Base-by-base conservation (phyloP, 257 asterid species). In the Perilla frutescens region DNA sequence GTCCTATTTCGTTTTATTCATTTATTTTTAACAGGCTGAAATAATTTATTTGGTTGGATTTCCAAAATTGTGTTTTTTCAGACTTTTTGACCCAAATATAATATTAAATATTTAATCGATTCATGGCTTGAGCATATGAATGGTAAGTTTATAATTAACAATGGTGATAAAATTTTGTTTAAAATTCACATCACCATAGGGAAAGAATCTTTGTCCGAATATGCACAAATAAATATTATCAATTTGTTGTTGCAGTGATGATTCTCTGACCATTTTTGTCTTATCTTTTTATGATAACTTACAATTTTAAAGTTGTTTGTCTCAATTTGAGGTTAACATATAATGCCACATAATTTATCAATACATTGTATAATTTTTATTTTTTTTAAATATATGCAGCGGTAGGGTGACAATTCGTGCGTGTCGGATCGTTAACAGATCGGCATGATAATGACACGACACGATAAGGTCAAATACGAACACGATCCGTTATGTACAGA, bases 191-290 rank as follows among this genome's bases (percentile, higher is more conserved):
- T 11, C 61, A 64, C 47, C 43, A 68, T 20, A 63, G 58, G 60
- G 66, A 62, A 40, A 79, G 87, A 79, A 82, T 82, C 80, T 72
- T 82, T 73, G 84, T 79, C 86, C 59, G 59, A 58, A 70, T 69
- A 66, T 8, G 59, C 32, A 58, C 34, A 64, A 64, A n/a, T 8
- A 61, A 68, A 81, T 43, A 72, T 68, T 37, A 61, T 37, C 48
- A 61, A 61, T 7, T 3, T 8, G 8, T 34, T 20, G 0, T 74
- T 74, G 76, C 80, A 64, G 80, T 73, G 32, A 61, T 37, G 82
- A 70, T 77, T 81, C 80, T 70, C 80, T 65, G 69, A 59, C 31
- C 57, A 29, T 43, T 75, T 51, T 40, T 37, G 69, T 66, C 74
- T 20, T 11, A 34, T 72, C 40, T 5, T 58, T 29, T 4, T 20